These are phyloP conservation scores for Eimeria necatrix DNA, from an alignment of 169 alveolate genomes.

Conservation along the genomic window DNA sequence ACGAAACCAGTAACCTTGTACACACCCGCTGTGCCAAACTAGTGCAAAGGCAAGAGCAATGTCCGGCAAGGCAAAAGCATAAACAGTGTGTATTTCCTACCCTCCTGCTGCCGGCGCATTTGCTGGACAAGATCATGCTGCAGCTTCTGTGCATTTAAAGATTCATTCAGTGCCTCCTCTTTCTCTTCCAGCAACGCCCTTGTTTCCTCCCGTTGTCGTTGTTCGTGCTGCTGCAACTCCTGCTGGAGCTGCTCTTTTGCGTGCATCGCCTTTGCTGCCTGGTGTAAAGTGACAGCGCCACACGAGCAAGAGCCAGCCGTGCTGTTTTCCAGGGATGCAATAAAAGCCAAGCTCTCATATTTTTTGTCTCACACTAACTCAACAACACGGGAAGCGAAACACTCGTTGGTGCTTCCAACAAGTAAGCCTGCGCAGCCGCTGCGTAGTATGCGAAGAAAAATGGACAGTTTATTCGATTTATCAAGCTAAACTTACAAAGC, in stretches of 20 bases:
- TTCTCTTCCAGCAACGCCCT: constrained; percentile 17
- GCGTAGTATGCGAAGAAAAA: too few species aligned
- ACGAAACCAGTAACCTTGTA: neutral
- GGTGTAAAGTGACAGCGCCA: neutral
- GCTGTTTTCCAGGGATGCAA: too few species aligned
- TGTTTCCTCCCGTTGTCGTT: constrained; percentile 22
- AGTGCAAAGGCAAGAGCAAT: neutral
- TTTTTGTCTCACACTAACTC: too few species aligned
- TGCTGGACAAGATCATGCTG: constrained; percentile 4
- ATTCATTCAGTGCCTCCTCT: constrained; percentile 20
- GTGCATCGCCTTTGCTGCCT: constrained; percentile 7
- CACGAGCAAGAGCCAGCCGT: neutral
- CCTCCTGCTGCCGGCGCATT: constrained; percentile 44
- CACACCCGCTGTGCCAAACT: neutral
- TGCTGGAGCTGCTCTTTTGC: constrained; percentile 42
- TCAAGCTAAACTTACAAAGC: too few species aligned
- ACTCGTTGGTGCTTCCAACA: too few species aligned
- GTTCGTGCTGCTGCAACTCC: constrained; percentile 2
- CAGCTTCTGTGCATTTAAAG: neutral
- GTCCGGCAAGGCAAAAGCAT: neutral
- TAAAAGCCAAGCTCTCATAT: too few species aligned
- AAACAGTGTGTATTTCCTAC: neutral
- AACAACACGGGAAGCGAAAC: too few species aligned
- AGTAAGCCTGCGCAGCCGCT: too few species aligned
- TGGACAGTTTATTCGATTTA: too few species aligned